Percentiles rank a stretch among this genome's conserved stretches.
phyloP scores from a whole-genome alignment of 768 basidiomycete species.

The Russula sp. region DNA sequence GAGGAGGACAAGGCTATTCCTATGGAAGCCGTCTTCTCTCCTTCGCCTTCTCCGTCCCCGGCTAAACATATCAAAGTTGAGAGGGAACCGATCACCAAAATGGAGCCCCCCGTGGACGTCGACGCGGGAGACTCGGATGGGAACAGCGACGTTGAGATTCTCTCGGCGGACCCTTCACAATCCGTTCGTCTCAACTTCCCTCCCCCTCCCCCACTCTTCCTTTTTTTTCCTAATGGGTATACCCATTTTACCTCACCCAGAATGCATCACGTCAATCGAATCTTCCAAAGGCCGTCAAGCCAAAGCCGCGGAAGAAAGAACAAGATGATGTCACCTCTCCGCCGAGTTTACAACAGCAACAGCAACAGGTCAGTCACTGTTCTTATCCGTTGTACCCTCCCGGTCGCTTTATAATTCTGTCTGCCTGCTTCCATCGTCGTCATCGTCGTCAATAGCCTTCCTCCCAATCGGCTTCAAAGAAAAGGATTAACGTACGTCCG shows the following conservation, averaged over 20 bases:
- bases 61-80: neutral
- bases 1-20: too few relatives aligned
- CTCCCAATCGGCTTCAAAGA: too few relatives aligned
- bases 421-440: too few relatives aligned
- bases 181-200: neutral
- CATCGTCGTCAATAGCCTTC: too few relatives aligned
- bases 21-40: neutral
- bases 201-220: neutral
- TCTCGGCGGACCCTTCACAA: neutral
- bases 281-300: neutral
- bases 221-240: neutral
- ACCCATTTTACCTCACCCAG: neutral
- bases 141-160: slow-evolving; percentile 16
- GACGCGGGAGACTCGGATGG: neutral
- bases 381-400: too few relatives aligned
- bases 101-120: neutral
- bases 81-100: neutral
- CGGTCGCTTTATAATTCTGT: too few relatives aligned
- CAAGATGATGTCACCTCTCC: neutral
- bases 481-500: neutral
- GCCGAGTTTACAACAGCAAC: slow-evolving; percentile 1
- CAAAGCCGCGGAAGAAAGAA: neutral
- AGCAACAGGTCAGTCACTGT: slow-evolving; percentile 1
- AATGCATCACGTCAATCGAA: neutral
- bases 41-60: neutral